Evolutionary conservation across 345 rosid genomes (phyloP), one percentile per base, ranked within the genome.

Genomic region (Corymbia maculata): DNA sequence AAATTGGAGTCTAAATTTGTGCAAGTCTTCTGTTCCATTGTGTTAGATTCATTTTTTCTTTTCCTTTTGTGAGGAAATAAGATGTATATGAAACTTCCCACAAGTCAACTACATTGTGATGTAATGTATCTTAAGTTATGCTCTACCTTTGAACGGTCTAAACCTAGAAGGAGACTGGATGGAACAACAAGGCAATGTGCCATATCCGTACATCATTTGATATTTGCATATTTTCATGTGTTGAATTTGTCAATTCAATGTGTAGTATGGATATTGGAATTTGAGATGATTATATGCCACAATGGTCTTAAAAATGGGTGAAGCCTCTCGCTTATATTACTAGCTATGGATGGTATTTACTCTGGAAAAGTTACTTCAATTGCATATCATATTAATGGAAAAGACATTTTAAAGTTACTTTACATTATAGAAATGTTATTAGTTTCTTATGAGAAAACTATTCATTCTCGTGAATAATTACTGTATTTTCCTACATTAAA

Each of bases 11-110:
- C 32, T 61, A 13, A 13, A 61, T 61, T 12, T 61, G 32, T 61
- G 36, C 6, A 28, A 28, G 14, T 61, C 16, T 61, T 13, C 0
- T 28, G 36, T 0, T 61, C 0, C 32, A 0, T 0, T 28, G 32
- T 3, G 70, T 51, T 51, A 51, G 14, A 51, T 51, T 14, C 16
- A 51, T 51, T 51, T 51, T 51, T 6, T 51, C 14, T 36, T 36
- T 36, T 51, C 52, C 53, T 51, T 51, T 13, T 51, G 52, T 5
- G 6, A 52, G 17, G 16, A 52, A 14, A 52, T 13, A 6, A 52
- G 16, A 51, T 51, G 52, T 7, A 55, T 55, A 55, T 3, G 11
- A 55, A 55, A 55, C 61, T 55, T 21, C 28, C 61, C 61, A 21
- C 26, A 26, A 55, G 61, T 55, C 61, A 8, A 55, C 26, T 55